Base-by-base conservation (phyloP, 2,329 filamentous ascomycete species). In the Alternaria arborescens region DNA sequence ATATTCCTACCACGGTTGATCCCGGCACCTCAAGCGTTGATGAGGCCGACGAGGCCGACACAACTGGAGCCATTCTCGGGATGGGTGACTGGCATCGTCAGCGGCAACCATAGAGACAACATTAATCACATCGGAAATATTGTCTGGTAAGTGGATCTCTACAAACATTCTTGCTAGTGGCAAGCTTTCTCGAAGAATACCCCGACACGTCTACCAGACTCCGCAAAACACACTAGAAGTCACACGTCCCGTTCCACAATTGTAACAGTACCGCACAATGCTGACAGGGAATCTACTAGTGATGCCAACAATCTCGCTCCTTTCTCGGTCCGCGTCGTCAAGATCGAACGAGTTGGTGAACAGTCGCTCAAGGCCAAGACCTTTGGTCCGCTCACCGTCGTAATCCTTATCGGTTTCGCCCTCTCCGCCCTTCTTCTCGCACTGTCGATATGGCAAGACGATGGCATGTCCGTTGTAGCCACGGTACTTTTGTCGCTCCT, bases 391-490 rank as follows among this genome's bases (percentile, higher is more conserved):
- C 75, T 85, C 30, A 80, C 82, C 7, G 71, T 75, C 58, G 79
- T 84, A 16, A 74, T 80, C 3, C 69, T 84, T 24, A 68, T 84
- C 20, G 84, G 84, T 3, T 82, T 79, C 53, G 59, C 69, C 14
- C 77, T 84, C 51, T 81, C 82, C 8, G 61, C 76, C 24, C 68
- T 78, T 16, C 74, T 86, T 3, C 72, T 86, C 24, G 78, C 68
- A 5, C 64, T 82, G 1, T 83, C 83, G 1, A 79, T 85, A 59
- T 72, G 74, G 41, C 77, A 78, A 32, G 67, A 78, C 3, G 84
- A 85, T 66, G 84, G 83, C 60, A 83, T 85, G 79, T 84, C 83
- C 4, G 69, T 85, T 20, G 60, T 85, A 10, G 81, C 84, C 2
- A 83, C 80, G 3, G 64, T 82, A 32, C 74, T 82, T 1, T 76